Evolutionary conservation across 2,329 filamentous ascomycete species (phyloP).

Genomic region (Pseudogymnoascus verrucosus): DNA sequence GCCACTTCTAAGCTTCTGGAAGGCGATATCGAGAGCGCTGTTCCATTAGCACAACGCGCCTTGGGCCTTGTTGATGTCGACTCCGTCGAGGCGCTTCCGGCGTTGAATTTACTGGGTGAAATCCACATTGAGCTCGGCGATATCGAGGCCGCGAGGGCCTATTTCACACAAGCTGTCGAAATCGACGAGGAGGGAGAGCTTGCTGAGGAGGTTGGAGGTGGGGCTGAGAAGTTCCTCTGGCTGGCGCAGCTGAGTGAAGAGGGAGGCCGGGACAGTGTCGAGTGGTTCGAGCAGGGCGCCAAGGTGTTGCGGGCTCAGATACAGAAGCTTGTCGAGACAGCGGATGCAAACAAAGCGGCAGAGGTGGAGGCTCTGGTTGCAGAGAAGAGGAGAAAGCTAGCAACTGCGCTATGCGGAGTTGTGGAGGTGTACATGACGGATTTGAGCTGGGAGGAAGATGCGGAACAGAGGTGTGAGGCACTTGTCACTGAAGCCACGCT

Average conservation of each 20-base stretch:
- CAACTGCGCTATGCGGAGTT: slow-evolving; percentile 87
- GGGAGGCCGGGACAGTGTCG: slow-evolving; percentile 56
- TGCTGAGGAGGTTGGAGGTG: slow-evolving; percentile 66
- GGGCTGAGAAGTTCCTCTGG: slow-evolving; percentile 90
- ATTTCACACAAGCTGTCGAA: slow-evolving; percentile 64
- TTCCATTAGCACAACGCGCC: slow-evolving; percentile 24
- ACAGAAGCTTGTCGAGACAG: slow-evolving; percentile 47
- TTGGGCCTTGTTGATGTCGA: slow-evolving; percentile 19
- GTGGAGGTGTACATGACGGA: slow-evolving; percentile 99
- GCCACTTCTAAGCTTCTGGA: slow-evolving; percentile 25
- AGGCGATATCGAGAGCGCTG: slow-evolving; percentile 25
- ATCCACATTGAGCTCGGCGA: slow-evolving; percentile 47
- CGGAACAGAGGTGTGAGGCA: slow-evolving; percentile 78
- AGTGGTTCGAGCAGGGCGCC: slow-evolving; percentile 64
- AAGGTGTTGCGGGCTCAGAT: slow-evolving; percentile 65
- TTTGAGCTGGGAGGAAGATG: slow-evolving; percentile 84
- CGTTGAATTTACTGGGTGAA: slow-evolving; percentile 28
- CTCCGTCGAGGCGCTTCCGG: slow-evolving; percentile 23
- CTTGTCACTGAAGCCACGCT: slow-evolving; percentile 86
- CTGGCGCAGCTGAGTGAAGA: slow-evolving; percentile 79
- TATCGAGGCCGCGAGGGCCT: slow-evolving; percentile 61
- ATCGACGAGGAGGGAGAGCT: slow-evolving; percentile 69
- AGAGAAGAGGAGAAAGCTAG: slow-evolving; percentile 74
- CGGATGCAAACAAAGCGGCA: slow-evolving; percentile 28
- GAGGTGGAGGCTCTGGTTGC: slow-evolving; percentile 38